Evolutionary conservation across 169 alveolate genomes (phyloP).

Genomic region (Cyclospora cayetanensis): DNA sequence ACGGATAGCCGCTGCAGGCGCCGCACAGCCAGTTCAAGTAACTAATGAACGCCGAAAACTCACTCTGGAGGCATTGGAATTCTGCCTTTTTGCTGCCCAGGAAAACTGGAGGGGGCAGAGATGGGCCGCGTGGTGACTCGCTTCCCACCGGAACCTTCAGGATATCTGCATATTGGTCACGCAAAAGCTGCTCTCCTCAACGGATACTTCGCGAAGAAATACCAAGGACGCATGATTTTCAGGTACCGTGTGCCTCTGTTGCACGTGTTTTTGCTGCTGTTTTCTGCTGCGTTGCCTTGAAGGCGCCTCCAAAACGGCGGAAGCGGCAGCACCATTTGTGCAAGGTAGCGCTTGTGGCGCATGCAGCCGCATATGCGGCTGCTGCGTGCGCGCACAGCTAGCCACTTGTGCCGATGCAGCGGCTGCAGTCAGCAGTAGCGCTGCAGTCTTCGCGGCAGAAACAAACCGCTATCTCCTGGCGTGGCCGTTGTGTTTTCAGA

Average conservation of each 20-base stretch:
- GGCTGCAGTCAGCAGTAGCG: not conserved
- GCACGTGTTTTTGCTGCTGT: no score
- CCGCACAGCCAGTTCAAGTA: not conserved
- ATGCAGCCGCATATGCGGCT: not conserved
- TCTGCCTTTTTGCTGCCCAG: not conserved
- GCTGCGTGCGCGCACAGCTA: no score
- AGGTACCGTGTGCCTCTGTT: slow-evolving; percentile 70
- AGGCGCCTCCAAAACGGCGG: not conserved
- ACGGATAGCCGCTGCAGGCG: not conserved
- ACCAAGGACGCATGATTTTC: slow-evolving; percentile 95
- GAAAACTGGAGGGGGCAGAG: slow-evolving; percentile 89
- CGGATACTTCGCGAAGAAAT: slow-evolving; percentile 94
- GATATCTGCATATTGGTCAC: slow-evolving; percentile 99
- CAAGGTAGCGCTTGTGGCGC: no score
- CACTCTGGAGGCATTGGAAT: not conserved
- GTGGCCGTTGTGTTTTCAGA: slow-evolving; percentile 72
- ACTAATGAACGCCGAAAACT: not conserved
- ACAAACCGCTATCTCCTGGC: no score
- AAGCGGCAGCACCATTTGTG: not conserved
- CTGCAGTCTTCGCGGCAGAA: no score
- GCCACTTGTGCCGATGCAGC: not conserved
- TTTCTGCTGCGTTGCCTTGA: no score
- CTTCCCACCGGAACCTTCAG: slow-evolving; percentile 99
- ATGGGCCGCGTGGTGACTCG: slow-evolving; percentile 98
- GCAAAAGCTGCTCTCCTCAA: slow-evolving; percentile 98